Percentiles rank a stretch among this genome's conserved stretches.
Conservation (phyloP, 2,329 filamentous ascomycete genomes). For the Colletotrichum kahawae region DNA sequence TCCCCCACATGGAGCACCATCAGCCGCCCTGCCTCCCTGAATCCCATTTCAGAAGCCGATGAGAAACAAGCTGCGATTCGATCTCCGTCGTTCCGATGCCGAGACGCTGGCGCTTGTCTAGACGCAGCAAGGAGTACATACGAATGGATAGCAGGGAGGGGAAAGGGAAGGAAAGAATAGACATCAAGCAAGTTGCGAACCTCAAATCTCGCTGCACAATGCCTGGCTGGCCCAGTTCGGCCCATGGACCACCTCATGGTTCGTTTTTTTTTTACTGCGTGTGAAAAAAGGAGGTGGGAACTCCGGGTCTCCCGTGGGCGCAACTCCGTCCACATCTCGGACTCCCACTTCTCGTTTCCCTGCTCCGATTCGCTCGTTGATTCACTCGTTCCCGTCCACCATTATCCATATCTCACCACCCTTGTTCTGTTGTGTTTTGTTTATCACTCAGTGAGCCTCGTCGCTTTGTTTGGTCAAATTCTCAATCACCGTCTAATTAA, state of each 20-base stretch:
- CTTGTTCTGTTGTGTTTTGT: neutral
- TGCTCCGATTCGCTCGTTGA: neutral
- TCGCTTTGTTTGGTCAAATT: neutral
- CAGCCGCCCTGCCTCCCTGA: neutral
- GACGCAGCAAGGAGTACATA: neutral
- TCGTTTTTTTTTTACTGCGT: neutral
- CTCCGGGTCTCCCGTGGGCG: constrained; percentile 1
- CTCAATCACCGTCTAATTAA: neutral
- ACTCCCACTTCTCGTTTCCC: neutral
- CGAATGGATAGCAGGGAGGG: neutral
- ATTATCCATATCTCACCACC: neutral
- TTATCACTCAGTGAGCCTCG: neutral
- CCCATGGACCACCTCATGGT: neutral
- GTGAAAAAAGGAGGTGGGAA: neutral
- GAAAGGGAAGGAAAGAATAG: neutral
- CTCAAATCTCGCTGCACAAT: neutral
- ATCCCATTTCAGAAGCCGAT: neutral
- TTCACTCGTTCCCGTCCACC: neutral
- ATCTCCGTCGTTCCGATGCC: neutral
- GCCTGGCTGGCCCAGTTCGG: neutral
- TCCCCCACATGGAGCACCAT: neutral
- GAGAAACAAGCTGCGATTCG: constrained; percentile 5
- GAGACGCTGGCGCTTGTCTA: neutral
- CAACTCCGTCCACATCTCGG: neutral
- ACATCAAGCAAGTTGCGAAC: neutral